A percentile compares a stretch with the other conserved stretches of the same genome.
These are phyloP conservation scores for Gyromitra esculenta DNA, from an alignment of 2,329 filamentous ascomycete species.

Conservation along the genomic window DNA sequence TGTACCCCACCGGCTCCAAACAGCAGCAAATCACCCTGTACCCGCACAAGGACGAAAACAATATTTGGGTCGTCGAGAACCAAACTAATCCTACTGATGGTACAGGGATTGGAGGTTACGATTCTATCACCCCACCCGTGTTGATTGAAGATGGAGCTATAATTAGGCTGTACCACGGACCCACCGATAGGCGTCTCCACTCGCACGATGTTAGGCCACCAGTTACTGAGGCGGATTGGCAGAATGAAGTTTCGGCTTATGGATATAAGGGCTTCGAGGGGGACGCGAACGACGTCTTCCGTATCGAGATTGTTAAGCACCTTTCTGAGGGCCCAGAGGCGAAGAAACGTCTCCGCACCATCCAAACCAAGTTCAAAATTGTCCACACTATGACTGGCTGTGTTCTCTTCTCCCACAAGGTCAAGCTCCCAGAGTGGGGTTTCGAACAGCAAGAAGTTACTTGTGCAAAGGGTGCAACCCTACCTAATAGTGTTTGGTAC, in stretches of 20 bases:
- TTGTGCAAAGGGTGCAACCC: constrained; percentile 86
- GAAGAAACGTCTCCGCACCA: constrained; percentile 87
- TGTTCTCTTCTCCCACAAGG: constrained; percentile 96
- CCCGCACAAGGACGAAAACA: constrained; percentile 99
- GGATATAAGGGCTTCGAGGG: constrained; percentile 96
- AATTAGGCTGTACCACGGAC: constrained; percentile 82
- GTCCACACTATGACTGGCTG: constrained; percentile 97
- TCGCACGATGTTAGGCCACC: constrained; percentile 93
- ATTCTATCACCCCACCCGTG: constrained; percentile 67
- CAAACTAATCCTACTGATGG: constrained; percentile 78
- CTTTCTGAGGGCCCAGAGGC: constrained; percentile 81
- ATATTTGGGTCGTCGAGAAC: constrained; percentile 92
- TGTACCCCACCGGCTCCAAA: constrained; percentile 97
- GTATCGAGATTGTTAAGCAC: constrained; percentile 91
- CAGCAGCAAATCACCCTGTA: constrained; percentile 99
- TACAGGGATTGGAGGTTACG: constrained; percentile 56
- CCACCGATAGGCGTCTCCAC: constrained; percentile 88
- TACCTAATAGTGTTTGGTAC: constrained; percentile 98
- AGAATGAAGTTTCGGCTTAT: constrained; percentile 95
- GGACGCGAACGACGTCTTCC: constrained; percentile 96
- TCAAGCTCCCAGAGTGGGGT: constrained; percentile 97
- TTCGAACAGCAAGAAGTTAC: constrained; percentile 99
- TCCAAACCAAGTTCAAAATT: constrained; percentile 95
- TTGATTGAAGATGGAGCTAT: constrained; percentile 82
- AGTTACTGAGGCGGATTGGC: constrained; percentile 88